Conservation (phyloP, 169 alveolate species). For the Babesia sp. region DNA sequence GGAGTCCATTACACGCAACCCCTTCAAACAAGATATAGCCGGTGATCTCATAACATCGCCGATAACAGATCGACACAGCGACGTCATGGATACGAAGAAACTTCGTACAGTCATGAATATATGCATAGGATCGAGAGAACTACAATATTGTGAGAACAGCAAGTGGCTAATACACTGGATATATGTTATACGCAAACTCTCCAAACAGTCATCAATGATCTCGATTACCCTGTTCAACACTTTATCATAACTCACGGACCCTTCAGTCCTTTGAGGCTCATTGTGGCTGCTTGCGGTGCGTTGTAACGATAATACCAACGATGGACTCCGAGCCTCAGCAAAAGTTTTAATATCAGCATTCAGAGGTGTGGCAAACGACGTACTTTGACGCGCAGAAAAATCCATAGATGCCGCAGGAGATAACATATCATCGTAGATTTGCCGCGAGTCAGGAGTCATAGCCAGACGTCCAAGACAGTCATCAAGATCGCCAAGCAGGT, state of each 20-base stretch:
- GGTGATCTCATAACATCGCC: not conserved
- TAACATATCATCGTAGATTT: not conserved
- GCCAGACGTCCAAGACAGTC: not conserved
- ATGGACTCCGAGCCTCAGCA: not conserved
- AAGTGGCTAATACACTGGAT: slow-evolving; percentile 39
- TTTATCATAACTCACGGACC: not conserved
- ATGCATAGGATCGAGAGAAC: slow-evolving; percentile 44
- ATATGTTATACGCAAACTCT: slow-evolving; percentile 6
- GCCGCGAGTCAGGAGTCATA: not conserved
- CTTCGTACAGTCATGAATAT: slow-evolving; percentile 17
- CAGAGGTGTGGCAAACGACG: not conserved
- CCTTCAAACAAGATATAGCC: not conserved
- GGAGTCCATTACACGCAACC: not conserved
- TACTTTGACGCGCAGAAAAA: too few species aligned
- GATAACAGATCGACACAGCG: not conserved
- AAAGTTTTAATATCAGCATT: not conserved
- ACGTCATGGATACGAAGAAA: slow-evolving; percentile 24
- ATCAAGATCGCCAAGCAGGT: not conserved
- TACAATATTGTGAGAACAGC: slow-evolving; percentile 27
- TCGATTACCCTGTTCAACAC: not conserved
- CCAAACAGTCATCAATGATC: not conserved
- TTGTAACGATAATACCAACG: not conserved
- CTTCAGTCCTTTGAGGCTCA: not conserved
- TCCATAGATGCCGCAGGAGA: not conserved
- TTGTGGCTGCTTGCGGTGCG: not conserved